Evolutionary conservation across 2,329 filamentous ascomycete species (phyloP).

Genomic region (Phoma herbarum): DNA sequence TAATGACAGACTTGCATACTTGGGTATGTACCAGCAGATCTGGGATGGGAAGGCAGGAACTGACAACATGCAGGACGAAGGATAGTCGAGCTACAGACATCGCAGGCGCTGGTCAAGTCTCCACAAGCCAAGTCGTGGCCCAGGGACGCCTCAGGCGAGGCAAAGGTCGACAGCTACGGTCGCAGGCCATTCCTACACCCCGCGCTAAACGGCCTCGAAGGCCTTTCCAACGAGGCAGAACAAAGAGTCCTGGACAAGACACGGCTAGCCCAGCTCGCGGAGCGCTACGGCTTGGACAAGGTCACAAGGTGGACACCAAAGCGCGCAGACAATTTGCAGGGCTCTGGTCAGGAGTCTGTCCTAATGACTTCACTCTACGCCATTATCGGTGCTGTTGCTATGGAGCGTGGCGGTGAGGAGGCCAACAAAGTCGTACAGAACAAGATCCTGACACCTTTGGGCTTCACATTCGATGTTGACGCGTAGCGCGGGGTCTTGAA

Average conservation of each 20-base stretch:
- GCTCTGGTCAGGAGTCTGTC: conserved; percentile 78
- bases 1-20: conserved; percentile 90
- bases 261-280: conserved; percentile 73
- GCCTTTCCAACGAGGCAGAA: conserved; percentile 70
- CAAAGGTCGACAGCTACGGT: conserved; percentile 50
- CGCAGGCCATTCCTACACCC: conserved; percentile 75
- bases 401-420: conserved; percentile 83
- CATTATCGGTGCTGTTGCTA: conserved; percentile 85
- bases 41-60: not conserved
- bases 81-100: conserved; percentile 70
- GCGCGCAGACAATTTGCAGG: conserved; percentile 72
- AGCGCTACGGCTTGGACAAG: conserved; percentile 73
- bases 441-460: conserved; percentile 69
- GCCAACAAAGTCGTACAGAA: conserved; percentile 80
- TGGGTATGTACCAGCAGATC: conserved; percentile 67
- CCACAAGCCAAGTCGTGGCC: conserved; percentile 48
- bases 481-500: conserved; percentile 11
- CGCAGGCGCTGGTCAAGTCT: conserved; percentile 66
- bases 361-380: conserved; percentile 82
- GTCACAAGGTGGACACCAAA: conserved; percentile 90
- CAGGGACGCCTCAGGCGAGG: conserved; percentile 27
- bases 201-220: conserved; percentile 75
- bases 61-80: conserved; percentile 63
- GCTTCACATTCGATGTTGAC: conserved; percentile 39
- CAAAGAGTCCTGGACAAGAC: conserved; percentile 69